Conservation (phyloP, 257 asterid genomes). For the Przewalskia tangutica region DNA sequence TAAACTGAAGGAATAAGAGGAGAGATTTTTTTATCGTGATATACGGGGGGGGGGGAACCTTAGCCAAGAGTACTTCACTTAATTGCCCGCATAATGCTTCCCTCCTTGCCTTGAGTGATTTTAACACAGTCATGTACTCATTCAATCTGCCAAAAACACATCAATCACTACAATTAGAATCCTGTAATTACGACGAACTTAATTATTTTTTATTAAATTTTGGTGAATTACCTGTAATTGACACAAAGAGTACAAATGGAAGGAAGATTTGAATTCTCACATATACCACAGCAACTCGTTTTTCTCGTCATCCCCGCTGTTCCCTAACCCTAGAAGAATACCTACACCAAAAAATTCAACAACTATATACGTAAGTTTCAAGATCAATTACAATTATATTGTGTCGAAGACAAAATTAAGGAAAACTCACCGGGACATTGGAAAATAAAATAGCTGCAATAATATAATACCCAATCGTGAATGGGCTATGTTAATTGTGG, state of each 20-base stretch:
- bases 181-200: not conserved
- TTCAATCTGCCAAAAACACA: slow-evolving; percentile 46
- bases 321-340: not conserved
- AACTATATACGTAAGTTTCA: not conserved
- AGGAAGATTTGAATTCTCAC: slow-evolving; percentile 78
- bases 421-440: not conserved
- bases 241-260: slow-evolving; percentile 79
- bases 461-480: not conserved
- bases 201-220: not conserved
- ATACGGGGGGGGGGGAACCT: slow-evolving; percentile 35
- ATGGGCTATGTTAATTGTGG: no score
- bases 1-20: not conserved
- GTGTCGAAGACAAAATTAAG: not conserved
- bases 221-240: slow-evolving; percentile 52
- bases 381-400: not conserved
- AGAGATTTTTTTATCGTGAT: not conserved
- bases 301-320: slow-evolving; percentile 33
- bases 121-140: slow-evolving; percentile 46
- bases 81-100: slow-evolving; percentile 57
- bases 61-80: slow-evolving; percentile 73
- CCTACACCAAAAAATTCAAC: not conserved
- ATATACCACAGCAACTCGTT: slow-evolving; percentile 56
- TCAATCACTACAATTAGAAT: slow-evolving; percentile 1
- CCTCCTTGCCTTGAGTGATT: slow-evolving; percentile 55
- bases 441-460: not conserved